phyloP scores from a whole-genome alignment of 2,329 filamentous ascomycete genomes.

The Boeremia exigua region DNA sequence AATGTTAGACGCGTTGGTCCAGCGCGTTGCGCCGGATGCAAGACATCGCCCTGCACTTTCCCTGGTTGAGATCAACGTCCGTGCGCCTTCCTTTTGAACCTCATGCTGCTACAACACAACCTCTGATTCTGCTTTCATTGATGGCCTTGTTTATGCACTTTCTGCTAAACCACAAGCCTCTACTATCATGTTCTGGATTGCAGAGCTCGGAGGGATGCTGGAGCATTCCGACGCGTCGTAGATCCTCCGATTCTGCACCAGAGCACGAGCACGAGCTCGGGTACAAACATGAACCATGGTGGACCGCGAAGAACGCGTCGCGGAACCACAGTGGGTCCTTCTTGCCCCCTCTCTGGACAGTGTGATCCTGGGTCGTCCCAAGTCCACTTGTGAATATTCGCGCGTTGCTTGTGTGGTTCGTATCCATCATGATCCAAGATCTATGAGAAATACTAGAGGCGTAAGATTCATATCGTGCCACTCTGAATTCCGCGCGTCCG shows the following conservation, averaged over 20 bases:
- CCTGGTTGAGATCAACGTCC: slow-evolving; percentile 11
- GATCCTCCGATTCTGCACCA: slow-evolving; percentile 4
- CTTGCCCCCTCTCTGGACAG: background rate
- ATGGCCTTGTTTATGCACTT: background rate
- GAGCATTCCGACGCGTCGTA: slow-evolving; percentile 2
- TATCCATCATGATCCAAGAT: too few relatives aligned
- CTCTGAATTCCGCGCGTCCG: too few relatives aligned
- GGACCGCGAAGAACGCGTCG: slow-evolving; percentile 13
- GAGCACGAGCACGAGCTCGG: slow-evolving; percentile 14
- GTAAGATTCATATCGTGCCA: too few relatives aligned
- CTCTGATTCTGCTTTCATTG: background rate
- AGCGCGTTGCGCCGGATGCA: slow-evolving; percentile 18
- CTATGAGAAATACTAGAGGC: too few relatives aligned
- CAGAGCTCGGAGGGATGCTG: background rate
- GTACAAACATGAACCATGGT: slow-evolving; percentile 9
- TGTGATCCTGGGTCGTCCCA: background rate
- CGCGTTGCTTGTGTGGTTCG: background rate
- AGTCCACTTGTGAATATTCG: background rate
- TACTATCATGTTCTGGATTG: too few relatives aligned
- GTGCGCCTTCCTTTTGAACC: slow-evolving; percentile 5
- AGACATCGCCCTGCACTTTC: slow-evolving; percentile 16
- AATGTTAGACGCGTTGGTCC: slow-evolving; percentile 26
- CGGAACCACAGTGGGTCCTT: background rate
- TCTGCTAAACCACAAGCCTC: too few relatives aligned
- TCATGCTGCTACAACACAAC: background rate